Conservation (phyloP, 2,329 filamentous ascomycete genomes). For the Pseudopithomyces maydicus region DNA sequence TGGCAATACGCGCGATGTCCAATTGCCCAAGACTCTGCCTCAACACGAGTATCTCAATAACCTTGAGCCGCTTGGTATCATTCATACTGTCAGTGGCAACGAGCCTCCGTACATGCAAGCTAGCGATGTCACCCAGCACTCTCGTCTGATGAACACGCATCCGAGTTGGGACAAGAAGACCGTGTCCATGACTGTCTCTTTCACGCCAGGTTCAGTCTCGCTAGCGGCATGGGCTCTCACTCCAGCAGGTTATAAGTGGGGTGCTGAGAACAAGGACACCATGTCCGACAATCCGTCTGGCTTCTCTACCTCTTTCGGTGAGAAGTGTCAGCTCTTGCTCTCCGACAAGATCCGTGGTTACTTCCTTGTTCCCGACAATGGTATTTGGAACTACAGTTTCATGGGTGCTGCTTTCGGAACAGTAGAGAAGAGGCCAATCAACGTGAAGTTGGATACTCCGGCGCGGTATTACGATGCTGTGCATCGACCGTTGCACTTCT, state of each 20-base stretch:
- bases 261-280: conserved; percentile 90
- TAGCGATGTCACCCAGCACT: conserved; percentile 90
- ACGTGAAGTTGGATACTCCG: conserved; percentile 93
- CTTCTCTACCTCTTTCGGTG: conserved; percentile 88
- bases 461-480: conserved; percentile 86
- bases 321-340: conserved; percentile 91
- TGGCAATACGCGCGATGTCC: conserved; percentile 87
- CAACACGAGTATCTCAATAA: conserved; percentile 87
- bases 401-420: conserved; percentile 88
- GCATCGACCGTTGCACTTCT: conserved; percentile 93
- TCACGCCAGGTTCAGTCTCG: conserved; percentile 95
- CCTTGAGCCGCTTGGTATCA: conserved; percentile 90
- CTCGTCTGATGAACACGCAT: conserved; percentile 85
- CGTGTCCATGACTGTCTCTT: conserved; percentile 91
- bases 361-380: conserved; percentile 91
- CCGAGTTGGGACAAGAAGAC: conserved; percentile 85
- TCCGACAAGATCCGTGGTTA: conserved; percentile 94
- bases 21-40: conserved; percentile 86
- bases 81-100: conserved; percentile 93
- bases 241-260: conserved; percentile 94
- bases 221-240: conserved; percentile 92
- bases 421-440: conserved; percentile 87
- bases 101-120: conserved; percentile 97
- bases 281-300: conserved; percentile 92
- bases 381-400: conserved; percentile 97